These are phyloP conservation scores for Sclerotiophoma versabilis DNA, from an alignment of 2,329 filamentous ascomycete genomes.

Conservation along the genomic window DNA sequence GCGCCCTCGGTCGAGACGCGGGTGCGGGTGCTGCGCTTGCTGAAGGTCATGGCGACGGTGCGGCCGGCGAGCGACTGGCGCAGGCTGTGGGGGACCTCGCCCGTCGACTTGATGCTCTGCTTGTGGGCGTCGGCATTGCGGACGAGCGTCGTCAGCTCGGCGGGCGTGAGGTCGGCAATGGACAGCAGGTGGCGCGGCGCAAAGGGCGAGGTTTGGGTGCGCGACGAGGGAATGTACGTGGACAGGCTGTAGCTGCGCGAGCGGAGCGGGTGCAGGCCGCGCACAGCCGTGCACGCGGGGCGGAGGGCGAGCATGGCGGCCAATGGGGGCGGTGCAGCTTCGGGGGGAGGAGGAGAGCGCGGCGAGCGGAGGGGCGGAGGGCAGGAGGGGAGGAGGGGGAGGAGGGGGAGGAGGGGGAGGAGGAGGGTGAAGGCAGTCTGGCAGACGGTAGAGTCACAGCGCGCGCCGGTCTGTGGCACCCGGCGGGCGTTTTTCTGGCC, in stretches of 20 bases:
- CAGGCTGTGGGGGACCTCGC: slow-evolving; percentile 66
- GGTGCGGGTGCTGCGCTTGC: slow-evolving; percentile 92
- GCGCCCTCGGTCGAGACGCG: slow-evolving; percentile 93
- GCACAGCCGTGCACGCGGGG: slow-evolving; percentile 36
- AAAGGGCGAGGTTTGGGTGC: slow-evolving; percentile 61
- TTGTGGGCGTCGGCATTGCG: slow-evolving; percentile 83
- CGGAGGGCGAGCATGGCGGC: slow-evolving; percentile 44
- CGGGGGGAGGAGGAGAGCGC: background rate
- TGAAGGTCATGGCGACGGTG: slow-evolving; percentile 95
- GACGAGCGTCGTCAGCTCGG: slow-evolving; percentile 82
- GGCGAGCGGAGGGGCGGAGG: background rate
- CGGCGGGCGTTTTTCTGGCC: slow-evolving; percentile 22
- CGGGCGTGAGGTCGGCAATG: slow-evolving; percentile 81
- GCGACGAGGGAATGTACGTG: slow-evolving; percentile 38
- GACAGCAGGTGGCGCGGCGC: slow-evolving; percentile 87
- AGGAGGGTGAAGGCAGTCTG: background rate
- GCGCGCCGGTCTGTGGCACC: slow-evolving; percentile 11
- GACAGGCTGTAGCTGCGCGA: slow-evolving; percentile 41
- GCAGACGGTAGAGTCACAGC: slow-evolving; percentile 29
- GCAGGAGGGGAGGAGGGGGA: slow-evolving; percentile 19
- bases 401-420: background rate
- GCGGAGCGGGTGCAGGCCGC: slow-evolving; percentile 37
- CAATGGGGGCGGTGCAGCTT: slow-evolving; percentile 2
- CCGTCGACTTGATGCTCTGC: slow-evolving; percentile 72
- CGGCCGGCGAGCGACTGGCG: slow-evolving; percentile 71